Conservation (phyloP, 768 basidiomycete species). For the Tulasnella sp. region DNA sequence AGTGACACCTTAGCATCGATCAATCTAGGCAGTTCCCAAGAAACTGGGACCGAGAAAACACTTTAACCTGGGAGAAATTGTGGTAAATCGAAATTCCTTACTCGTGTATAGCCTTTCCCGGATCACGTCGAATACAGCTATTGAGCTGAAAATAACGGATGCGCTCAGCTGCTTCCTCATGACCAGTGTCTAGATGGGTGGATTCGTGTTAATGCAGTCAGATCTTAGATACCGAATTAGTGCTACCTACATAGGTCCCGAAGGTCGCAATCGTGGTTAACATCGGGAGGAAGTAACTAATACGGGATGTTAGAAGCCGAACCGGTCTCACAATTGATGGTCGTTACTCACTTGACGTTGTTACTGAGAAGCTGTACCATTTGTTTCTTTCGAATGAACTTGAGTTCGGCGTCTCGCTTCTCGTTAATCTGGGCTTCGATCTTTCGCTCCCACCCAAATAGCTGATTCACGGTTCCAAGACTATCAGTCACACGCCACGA, state of each 20-base stretch:
- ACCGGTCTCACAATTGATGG: not conserved
- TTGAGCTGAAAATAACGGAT: conserved; percentile 43
- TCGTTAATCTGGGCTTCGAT: conserved; percentile 52
- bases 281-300: conserved; percentile 58
- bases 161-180: conserved; percentile 43
- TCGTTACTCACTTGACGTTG: conserved; percentile 43
- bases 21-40: conserved; percentile 38
- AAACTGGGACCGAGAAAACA: conserved; percentile 38
- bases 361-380: conserved; percentile 49
- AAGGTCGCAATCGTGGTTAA: conserved; percentile 65
- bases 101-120: conserved; percentile 42
- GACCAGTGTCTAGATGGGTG: conserved; percentile 38
- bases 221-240: not conserved
- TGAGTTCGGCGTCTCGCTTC: conserved; percentile 60
- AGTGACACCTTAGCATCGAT: conserved; percentile 59
- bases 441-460: conserved; percentile 55
- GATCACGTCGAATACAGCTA: conserved; percentile 61
- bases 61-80: too few species aligned
- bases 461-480: conserved; percentile 15
- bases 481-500: too few species aligned
- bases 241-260: conserved; percentile 50
- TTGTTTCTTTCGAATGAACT: conserved; percentile 52
- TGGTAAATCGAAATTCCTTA: not conserved
- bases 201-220: not conserved
- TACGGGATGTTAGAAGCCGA: not conserved